Evolutionary conservation across 306 rosid genomes (phyloP).

Genomic region (Spatholobus suberectus): DNA sequence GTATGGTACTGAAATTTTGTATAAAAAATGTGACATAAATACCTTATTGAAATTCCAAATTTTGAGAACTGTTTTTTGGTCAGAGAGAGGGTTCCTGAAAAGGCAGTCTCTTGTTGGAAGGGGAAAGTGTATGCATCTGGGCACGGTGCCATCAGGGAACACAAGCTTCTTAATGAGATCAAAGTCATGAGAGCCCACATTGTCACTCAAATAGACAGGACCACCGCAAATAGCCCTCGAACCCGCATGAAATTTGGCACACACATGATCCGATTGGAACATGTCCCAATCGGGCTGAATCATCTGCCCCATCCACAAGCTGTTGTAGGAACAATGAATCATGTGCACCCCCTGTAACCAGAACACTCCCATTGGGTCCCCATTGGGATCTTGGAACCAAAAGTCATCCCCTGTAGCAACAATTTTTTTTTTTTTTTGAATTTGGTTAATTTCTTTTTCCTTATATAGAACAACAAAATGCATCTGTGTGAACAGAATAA

Average conservation of each 20-base stretch:
- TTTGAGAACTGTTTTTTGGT: conserved; percentile 70
- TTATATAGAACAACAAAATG: background rate
- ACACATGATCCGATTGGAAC: conserved; percentile 86
- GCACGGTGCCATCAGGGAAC: conserved; percentile 78
- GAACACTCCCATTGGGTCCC: conserved; percentile 85
- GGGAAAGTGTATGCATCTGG: conserved; percentile 73
- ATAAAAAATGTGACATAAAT: background rate
- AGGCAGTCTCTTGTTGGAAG: conserved; percentile 93
- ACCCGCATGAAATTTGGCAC: conserved; percentile 89
- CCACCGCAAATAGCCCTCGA: conserved; percentile 90
- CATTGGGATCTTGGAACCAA: conserved; percentile 92
- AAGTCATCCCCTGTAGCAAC: conserved; percentile 86
- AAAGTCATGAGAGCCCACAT: conserved; percentile 75
- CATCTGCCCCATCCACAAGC: conserved; percentile 96
- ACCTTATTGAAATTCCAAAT: conserved; percentile 93
- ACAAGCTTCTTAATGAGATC: conserved; percentile 80
- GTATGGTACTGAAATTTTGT: background rate
- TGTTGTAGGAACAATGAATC: conserved; percentile 90
- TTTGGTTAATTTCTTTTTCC: background rate
- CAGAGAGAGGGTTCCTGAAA: conserved; percentile 81
- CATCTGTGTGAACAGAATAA: background rate
- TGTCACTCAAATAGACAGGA: conserved; percentile 82
- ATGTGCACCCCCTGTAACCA: conserved; percentile 95
- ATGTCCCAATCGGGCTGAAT: conserved; percentile 96
- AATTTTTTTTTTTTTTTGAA: too few species aligned